Evolutionary conservation across 768 basidiomycete genomes (phyloP), one percentile per base, ranked within the genome.

Genomic region (Podaxis mareebaensis): DNA sequence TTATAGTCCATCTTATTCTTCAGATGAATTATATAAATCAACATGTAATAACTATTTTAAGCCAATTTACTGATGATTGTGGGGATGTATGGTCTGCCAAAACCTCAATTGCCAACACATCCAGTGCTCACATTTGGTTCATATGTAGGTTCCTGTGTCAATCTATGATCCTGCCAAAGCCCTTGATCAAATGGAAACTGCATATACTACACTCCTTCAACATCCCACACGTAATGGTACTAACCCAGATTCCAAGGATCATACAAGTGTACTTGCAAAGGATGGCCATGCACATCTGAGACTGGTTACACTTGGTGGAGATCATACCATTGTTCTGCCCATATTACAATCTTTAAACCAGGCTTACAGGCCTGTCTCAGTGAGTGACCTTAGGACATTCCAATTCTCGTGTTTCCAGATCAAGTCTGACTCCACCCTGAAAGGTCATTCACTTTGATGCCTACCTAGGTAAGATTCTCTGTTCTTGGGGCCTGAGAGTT

Each of bases 371-470:
- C 82, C 88, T 7, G 89, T 92, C 59, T 88, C 87, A 33, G 89
- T 58, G 11, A 26, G 56, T 46, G 1, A 1, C n/a, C 42, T n/a
- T n/a, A 44, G 17, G 42, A 15, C 8, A 1, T 44, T n/a, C 28
- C 1, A 7, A 30, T 30, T 7, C 28, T 30, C 28, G 28, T 1
- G 28, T 1, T 30, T 30, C 28, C 28, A 6, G 28, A 30, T 30
- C 28, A 30, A 7, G 28, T 30, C 28, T 44, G 42, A n/a, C 3
- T n/a, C 17, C n/a, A 5, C 11, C n/a, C 13, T n/a, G 15, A 55
- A 33, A 55, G 46, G n/a, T 92, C 54, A 92, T 94, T 56, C 93
- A 95, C 74, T 93, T 95, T 70, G 93, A 95, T 73, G 89, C 90
- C 36, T 91, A 94, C 74, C 82, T 93, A 39, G 77, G 76, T 72